Conservation (phyloP, 2,329 filamentous ascomycete species). For the Metarhizium album region DNA sequence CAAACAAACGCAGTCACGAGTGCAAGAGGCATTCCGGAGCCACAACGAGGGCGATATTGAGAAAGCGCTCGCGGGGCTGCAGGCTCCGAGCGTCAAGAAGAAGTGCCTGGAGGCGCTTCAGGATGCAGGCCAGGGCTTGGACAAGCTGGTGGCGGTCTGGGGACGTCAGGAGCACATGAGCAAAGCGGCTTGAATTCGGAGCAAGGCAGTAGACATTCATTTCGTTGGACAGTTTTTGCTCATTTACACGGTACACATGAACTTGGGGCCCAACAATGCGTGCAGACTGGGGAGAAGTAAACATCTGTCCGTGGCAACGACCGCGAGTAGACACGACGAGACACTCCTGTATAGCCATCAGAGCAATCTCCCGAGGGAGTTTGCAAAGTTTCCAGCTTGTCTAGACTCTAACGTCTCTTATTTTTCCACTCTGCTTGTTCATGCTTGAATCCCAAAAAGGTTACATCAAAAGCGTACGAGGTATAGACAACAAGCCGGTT, state of each 20-base stretch:
- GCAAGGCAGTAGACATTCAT: not conserved
- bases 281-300: too few relatives aligned
- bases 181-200: not conserved
- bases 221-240: too few relatives aligned
- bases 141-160: constrained; percentile 8
- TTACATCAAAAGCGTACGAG: too few relatives aligned
- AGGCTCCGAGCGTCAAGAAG: constrained; percentile 5
- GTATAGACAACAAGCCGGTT: too few relatives aligned
- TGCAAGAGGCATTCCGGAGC: constrained; percentile 5
- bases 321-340: too few relatives aligned
- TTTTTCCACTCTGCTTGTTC: not conserved
- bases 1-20: not conserved
- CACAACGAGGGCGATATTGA: constrained; percentile 3
- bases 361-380: too few relatives aligned
- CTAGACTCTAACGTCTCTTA: too few relatives aligned
- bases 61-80: constrained; percentile 4
- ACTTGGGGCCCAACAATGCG: too few relatives aligned
- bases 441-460: not conserved
- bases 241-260: too few relatives aligned
- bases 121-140: constrained; percentile 7
- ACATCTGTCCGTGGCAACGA: too few relatives aligned
- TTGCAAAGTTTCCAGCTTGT: too few relatives aligned
- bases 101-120: constrained; percentile 8
- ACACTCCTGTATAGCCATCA: too few relatives aligned
- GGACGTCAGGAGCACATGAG: constrained; percentile 9